phyloP scores from a whole-genome alignment of 1,284 basidiomycete species.

The Rhizoctonia solani region DNA sequence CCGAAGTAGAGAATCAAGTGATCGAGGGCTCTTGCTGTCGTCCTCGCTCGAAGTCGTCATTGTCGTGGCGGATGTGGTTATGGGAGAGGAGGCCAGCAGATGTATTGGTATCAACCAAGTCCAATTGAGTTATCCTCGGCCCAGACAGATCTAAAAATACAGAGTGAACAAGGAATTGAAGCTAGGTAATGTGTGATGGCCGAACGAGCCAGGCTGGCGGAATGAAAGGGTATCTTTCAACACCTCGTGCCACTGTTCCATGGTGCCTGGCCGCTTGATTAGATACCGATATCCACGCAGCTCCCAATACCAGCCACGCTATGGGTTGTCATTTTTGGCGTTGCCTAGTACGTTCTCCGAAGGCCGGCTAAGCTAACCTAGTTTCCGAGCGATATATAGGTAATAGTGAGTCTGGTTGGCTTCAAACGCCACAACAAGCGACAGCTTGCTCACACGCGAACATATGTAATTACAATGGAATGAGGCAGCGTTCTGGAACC shows the following conservation, averaged over 20 bases:
- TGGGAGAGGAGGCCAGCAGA: neutral
- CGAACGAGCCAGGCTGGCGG: neutral
- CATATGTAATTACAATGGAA: too few relatives aligned
- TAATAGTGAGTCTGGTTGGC: too few relatives aligned
- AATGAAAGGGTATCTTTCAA: neutral
- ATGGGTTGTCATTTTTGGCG: too few relatives aligned
- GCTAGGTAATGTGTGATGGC: neutral
- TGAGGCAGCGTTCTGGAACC: too few relatives aligned
- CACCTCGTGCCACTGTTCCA: neutral
- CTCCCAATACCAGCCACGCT: too few relatives aligned
- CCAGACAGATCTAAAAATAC: neutral
- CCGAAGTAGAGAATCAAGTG: neutral
- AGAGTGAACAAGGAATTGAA: neutral
- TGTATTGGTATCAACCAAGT: neutral
- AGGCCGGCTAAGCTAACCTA: too few relatives aligned
- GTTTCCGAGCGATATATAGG: too few relatives aligned
- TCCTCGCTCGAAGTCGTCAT: conserved; percentile 1
- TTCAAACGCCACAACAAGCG: too few relatives aligned
- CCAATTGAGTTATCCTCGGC: neutral
- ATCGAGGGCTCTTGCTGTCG: neutral
- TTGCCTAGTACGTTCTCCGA: too few relatives aligned
- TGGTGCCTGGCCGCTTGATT: too few relatives aligned
- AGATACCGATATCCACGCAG: too few relatives aligned
- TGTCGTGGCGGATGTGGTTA: neutral
- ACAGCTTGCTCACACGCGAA: too few relatives aligned